Evolutionary conservation across 2,329 filamentous ascomycete genomes (phyloP), one percentile per base, ranked within the genome.

Genomic region (Byssothecium circinans): DNA sequence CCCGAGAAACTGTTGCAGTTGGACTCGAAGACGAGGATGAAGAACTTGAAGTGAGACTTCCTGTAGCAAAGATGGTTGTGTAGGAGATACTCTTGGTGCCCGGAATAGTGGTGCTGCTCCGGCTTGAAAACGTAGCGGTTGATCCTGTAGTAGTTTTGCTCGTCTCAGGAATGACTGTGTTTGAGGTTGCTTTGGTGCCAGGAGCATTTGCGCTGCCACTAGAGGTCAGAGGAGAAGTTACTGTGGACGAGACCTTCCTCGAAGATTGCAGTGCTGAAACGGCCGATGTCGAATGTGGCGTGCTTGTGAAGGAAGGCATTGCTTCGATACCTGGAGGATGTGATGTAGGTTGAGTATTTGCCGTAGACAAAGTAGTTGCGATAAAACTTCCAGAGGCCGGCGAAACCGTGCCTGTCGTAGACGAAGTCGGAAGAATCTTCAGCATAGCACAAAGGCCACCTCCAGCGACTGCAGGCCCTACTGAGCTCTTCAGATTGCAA

Each of bases 381-480:
- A n/a, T n/a, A n/a, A n/a, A n/a, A n/a, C n/a, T n/a, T n/a, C n/a
- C n/a, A n/a, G n/a, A n/a, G n/a, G n/a, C n/a, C n/a, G n/a, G n/a
- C n/a, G n/a, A n/a, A n/a, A n/a, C n/a, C n/a, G n/a, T n/a, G n/a
- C n/a, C n/a, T n/a, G n/a, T 8, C 10, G 36, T 4, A 11, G 36
- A 34, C n/a, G 20, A 19, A 17, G 17, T 12, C 17, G 38, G 18
- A 14, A 32, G 7, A 23, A 8, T 37, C 19, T 42, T 43, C 8
- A 23, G 25, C 40, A 48, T 48, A 6, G 36, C 45, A 40, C 45
- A 48, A 12, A 27, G 11, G 11, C 45, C 45, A 23, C 17, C 27
- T 12, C 1, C 34, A 19, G 19, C 18, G n/a, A 43, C 15, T 8
- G 45, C 15, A n/a, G 25, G 18, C 18, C 45, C 34, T 8, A 48